These are phyloP conservation scores for Capsicum pubescens DNA, from an alignment of 257 asterid genomes.

Conservation along the genomic window DNA sequence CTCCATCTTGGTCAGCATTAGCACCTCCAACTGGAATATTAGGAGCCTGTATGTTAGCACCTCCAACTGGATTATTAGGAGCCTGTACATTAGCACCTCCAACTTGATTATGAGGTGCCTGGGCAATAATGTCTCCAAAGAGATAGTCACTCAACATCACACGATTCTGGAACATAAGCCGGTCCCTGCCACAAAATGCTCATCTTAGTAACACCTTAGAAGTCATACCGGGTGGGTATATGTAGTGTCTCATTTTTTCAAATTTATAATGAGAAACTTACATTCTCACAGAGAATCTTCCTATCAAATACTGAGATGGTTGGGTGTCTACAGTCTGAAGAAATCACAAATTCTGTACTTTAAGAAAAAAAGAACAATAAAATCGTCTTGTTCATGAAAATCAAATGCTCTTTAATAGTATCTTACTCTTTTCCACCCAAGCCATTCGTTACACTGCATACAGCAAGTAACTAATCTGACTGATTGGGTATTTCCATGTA, in stretches of 20 bases:
- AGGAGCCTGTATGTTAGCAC: too few species aligned
- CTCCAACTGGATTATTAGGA: too few species aligned
- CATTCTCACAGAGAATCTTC: neutral
- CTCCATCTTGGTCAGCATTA: neutral
- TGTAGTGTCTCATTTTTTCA: neutral
- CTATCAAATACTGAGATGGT: neutral
- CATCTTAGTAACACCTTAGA: neutral
- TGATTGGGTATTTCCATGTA: neutral
- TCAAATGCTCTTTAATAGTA: neutral
- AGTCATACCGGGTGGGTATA: neutral
- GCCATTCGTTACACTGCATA: neutral
- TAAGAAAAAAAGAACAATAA: neutral
- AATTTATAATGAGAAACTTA: neutral
- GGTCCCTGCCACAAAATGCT: neutral
- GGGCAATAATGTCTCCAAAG: neutral
- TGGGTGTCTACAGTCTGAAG: neutral
- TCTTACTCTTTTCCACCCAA: constrained; percentile 15
- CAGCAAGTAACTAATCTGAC: neutral
- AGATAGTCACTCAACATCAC: neutral
- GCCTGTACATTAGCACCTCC: neutral
- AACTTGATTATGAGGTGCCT: neutral
- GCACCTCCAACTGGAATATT: neutral
- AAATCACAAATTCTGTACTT: neutral
- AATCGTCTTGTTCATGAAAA: neutral
- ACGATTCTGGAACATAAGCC: neutral